These are phyloP conservation scores for Naganishia vishniacii DNA, from an alignment of 768 basidiomycete species.

Conservation along the genomic window DNA sequence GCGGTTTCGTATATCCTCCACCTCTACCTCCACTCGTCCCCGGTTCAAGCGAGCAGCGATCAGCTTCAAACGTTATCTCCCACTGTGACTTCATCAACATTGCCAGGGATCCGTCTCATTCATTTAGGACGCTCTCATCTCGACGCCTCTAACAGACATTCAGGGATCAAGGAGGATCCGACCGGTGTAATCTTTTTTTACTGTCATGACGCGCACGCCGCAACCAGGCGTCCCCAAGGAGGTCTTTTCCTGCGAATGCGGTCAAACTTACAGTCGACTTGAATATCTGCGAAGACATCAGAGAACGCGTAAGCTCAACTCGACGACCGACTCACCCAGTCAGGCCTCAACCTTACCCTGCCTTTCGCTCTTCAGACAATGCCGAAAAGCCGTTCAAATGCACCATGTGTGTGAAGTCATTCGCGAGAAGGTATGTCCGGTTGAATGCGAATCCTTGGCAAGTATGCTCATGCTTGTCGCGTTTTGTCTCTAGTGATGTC, in stretches of 20 bases:
- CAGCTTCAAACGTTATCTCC: background rate
- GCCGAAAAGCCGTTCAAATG: conserved; percentile 49
- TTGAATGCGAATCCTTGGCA: background rate
- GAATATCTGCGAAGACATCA: conserved; percentile 50
- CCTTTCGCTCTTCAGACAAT: conserved; percentile 36
- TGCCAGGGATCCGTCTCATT: no score
- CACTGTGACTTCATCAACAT: background rate
- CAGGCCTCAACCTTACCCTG: background rate
- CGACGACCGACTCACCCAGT: background rate
- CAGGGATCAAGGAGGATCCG: background rate
- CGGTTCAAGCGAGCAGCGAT: conserved; percentile 6
- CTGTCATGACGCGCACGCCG: conserved; percentile 6
- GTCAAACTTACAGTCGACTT: conserved; percentile 46
- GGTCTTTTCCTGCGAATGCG: conserved; percentile 25
- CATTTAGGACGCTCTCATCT: no score
- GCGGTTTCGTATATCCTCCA: no score
- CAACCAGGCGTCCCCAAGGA: conserved; percentile 19
- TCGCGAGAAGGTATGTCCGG: conserved; percentile 47
- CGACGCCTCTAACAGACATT: no score
- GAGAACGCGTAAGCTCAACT: conserved; percentile 49
- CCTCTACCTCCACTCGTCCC: conserved; percentile 11
- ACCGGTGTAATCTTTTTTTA: no score
- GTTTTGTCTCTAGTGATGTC: conserved; percentile 43
- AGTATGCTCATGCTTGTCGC: conserved; percentile 18
- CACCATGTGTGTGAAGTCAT: conserved; percentile 47